Percentiles rank a stretch among this genome's conserved stretches.
phyloP scores from a whole-genome alignment of 1,284 basidiomycete species.

The Cryptococcus jaspeensis region DNA sequence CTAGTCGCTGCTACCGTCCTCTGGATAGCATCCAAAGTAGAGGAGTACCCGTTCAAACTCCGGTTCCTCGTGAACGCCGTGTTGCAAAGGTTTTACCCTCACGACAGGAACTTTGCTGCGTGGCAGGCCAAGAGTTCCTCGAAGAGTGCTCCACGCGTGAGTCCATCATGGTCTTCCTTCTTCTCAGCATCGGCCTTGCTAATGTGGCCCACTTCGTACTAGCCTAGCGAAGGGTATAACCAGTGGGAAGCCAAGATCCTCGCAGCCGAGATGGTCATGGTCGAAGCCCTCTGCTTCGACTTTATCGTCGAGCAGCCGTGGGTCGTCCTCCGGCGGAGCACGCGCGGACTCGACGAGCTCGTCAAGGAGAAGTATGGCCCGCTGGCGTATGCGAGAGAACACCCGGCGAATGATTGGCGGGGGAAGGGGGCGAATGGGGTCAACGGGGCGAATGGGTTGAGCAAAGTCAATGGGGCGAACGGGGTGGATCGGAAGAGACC shows the following conservation, averaged over 20 bases:
- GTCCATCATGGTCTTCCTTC: not conserved
- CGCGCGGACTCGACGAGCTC: constrained; percentile 48
- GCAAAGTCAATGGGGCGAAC: constrained; percentile 12
- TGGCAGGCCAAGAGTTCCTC: not conserved
- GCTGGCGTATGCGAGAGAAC: not conserved
- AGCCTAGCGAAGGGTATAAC: constrained; percentile 61
- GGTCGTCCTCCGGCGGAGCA: constrained; percentile 64
- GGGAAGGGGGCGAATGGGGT: constrained; percentile 1
- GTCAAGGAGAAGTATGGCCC: not conserved
- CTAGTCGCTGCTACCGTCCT: constrained; percentile 85
- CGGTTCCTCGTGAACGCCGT: constrained; percentile 41
- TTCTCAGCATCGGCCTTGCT: not conserved
- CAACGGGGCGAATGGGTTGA: constrained; percentile 13
- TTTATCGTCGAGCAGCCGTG: constrained; percentile 81
- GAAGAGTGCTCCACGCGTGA: not conserved
- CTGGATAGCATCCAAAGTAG: constrained; percentile 82
- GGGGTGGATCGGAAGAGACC: not conserved
- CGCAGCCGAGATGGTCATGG: constrained; percentile 73
- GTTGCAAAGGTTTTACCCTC: constrained; percentile 33
- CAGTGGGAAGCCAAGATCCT: constrained; percentile 71
- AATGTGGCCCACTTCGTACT: not conserved
- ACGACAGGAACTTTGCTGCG: not conserved
- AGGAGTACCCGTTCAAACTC: constrained; percentile 42
- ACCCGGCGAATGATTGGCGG: not conserved
- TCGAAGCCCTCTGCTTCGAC: constrained; percentile 90